Evolutionary conservation across 768 basidiomycete species (phyloP), one percentile per base, ranked within the genome.

Genomic region (Psilocybe sp.): DNA sequence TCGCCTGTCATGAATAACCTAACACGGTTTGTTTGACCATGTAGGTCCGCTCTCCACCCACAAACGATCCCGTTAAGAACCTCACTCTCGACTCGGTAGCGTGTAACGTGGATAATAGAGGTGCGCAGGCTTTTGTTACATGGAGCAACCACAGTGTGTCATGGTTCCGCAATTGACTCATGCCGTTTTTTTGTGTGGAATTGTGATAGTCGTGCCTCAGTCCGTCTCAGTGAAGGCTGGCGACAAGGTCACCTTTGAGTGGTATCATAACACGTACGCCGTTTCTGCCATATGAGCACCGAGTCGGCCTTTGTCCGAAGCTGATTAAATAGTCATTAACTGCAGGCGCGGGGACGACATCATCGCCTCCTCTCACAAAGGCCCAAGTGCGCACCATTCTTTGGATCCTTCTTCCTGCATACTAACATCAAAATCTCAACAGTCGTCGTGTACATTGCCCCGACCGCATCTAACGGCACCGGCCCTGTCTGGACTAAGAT

Each of bases 11-110:
- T 7, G 23, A 4, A 28, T 28, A 28, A 4, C 23, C 23, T 28
- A 28, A 28, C 23, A 28, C 7, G 23, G 23, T 3, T 28, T 28
- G 23, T 28, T 28, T 28, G 23, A 28, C 5, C 40, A 14, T n/a
- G 3, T 48, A 70, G 69, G 64, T 71, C 46, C 69, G 69, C 31
- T 69, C 68, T 18, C 69, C 69, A 2, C 67, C 69, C 3, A 68
- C 61, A 49, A 71, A 71, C 40, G 63, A 64, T 44, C 69, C 69
- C 6, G 64, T 70, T 35, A 70, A 70, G 52, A 67, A 71, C 49
- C 49, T 71, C 12, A 66, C 56, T 20, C 65, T 62, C 1, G 44
- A 51, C 43, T 63, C 57, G 20, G 59, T 68, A 57, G 58, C 59
- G 10, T 70, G 69, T 56, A 70, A 70, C 44, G 68, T 66, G 35